These are phyloP conservation scores for Jaltomata sinuosa DNA, from an alignment of 257 asterid genomes.

Conservation along the genomic window DNA sequence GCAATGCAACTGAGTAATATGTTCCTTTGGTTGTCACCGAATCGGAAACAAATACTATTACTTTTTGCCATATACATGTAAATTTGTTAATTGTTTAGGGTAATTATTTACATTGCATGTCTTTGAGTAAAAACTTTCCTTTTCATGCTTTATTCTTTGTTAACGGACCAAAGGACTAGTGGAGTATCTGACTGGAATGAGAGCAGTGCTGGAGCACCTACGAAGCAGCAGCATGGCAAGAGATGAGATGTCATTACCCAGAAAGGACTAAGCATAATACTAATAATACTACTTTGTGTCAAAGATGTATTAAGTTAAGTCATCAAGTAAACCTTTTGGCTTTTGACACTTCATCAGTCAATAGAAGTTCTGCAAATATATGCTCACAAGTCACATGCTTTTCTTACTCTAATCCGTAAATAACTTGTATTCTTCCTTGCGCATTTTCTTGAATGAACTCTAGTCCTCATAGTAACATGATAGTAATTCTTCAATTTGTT, in stretches of 20 bases:
- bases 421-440: neutral
- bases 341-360: neutral
- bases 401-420: neutral
- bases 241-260: neutral
- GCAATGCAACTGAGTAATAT: neutral
- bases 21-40: neutral
- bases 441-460: neutral
- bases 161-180: constrained; percentile 30
- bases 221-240: neutral
- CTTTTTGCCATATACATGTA: neutral
- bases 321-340: neutral
- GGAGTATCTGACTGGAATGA: constrained; percentile 50
- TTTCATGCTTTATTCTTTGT: neutral
- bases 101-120: neutral
- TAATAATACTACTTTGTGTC: too few species aligned
- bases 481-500: neutral
- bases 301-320: neutral
- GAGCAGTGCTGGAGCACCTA: constrained; percentile 26
- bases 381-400: neutral
- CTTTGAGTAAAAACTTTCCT: neutral
- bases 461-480: neutral
- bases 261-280: neutral
- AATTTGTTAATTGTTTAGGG: neutral
- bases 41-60: neutral
- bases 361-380: neutral